phyloP scores from a whole-genome alignment of 78 protist genomes.

The Monocercomonoides exilis region DNA sequence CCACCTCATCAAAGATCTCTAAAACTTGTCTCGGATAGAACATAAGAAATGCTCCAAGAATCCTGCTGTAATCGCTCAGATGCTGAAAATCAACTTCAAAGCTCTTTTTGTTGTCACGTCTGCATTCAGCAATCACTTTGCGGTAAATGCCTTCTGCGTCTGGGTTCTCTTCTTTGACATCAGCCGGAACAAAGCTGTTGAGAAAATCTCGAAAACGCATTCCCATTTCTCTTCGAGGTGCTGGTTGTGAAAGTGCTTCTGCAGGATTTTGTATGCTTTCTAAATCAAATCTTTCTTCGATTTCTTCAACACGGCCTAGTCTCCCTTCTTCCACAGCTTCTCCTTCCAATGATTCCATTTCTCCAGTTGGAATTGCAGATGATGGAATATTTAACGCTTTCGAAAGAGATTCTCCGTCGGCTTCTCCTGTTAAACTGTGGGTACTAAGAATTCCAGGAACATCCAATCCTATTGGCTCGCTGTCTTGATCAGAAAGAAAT shows the following conservation, averaged over 20 bases:
- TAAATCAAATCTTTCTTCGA: background rate
- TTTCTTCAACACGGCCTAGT: background rate
- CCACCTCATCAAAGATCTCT: slow-evolving; percentile 1
- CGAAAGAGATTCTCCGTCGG: no score
- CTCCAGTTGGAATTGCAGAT: background rate
- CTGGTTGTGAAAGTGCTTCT: background rate
- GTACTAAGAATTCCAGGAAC: no score
- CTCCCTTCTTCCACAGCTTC: background rate
- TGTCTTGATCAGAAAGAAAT: no score
- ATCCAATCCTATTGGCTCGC: no score
- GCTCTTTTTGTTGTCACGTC: background rate
- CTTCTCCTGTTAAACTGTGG: no score
- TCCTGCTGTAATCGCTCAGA: background rate
- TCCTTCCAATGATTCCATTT: background rate
- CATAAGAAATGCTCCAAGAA: background rate
- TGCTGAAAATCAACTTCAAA: background rate
- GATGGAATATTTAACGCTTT: no score
- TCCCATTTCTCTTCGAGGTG: background rate
- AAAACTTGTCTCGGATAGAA: background rate
- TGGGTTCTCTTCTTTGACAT: background rate
- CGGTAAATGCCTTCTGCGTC: background rate
- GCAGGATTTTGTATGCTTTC: background rate
- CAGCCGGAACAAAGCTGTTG: background rate
- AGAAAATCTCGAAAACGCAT: background rate
- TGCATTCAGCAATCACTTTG: background rate